These are phyloP conservation scores for Penicillium hordei DNA, from an alignment of 2,329 filamentous ascomycete species.

Conservation along the genomic window DNA sequence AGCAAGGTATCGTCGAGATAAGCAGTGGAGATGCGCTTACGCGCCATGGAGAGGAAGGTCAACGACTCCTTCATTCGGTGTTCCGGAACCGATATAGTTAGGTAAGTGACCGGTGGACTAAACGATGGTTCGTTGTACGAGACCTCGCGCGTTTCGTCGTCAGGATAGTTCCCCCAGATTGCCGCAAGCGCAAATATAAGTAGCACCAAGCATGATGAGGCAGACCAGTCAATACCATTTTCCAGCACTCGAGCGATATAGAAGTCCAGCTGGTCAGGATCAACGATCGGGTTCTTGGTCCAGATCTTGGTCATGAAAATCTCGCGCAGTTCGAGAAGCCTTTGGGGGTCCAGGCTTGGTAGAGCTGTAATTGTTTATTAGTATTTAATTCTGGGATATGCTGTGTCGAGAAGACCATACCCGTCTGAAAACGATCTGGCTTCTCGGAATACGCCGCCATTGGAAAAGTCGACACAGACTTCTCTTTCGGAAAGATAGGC, in stretches of 20 bases:
- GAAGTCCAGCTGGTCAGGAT: conserved; percentile 24
- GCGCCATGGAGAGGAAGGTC: conserved; percentile 24
- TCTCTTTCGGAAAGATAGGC: conserved; percentile 27
- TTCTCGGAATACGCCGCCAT: conserved; percentile 25
- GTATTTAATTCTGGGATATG: background rate
- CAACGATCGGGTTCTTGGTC: conserved; percentile 29
- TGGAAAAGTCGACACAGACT: conserved; percentile 26
- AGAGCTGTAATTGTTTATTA: conserved; percentile 6
- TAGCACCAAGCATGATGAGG: conserved; percentile 25
- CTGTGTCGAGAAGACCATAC: conserved; percentile 8
- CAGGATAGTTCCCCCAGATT: conserved; percentile 28
- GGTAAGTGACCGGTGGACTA: conserved; percentile 15
- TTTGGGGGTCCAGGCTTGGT: conserved; percentile 19
- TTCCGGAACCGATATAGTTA: conserved; percentile 24
- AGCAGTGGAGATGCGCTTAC: conserved; percentile 26
- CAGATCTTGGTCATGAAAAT: conserved; percentile 28
- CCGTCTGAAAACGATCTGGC: conserved; percentile 21
- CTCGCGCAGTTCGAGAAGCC: conserved; percentile 24
- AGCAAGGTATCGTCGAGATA: conserved; percentile 25
- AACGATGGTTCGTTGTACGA: conserved; percentile 13
- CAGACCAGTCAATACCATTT: conserved; percentile 27
- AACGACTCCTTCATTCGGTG: conserved; percentile 27
- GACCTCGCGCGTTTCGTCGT: conserved; percentile 23
- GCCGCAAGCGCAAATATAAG: conserved; percentile 27
- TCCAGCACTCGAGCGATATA: conserved; percentile 24